phyloP scores from a whole-genome alignment of 129 eudicot species.

The Escallonia rubra region DNA sequence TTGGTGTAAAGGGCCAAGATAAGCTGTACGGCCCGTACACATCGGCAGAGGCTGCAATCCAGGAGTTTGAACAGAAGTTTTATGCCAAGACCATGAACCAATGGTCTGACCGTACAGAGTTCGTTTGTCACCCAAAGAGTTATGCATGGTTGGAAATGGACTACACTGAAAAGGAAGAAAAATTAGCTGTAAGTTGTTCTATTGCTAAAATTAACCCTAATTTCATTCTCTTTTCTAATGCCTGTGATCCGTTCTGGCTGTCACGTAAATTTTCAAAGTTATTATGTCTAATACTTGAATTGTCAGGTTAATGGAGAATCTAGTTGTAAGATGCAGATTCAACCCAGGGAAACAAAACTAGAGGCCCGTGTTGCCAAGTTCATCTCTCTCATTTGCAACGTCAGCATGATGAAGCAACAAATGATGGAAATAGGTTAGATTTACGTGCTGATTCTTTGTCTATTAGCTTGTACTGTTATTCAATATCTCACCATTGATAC shows the following conservation, averaged over 20 bases:
- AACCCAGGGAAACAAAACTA: slow-evolving; percentile 75
- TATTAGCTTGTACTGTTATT: too few relatives aligned
- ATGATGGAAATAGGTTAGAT: slow-evolving; percentile 95
- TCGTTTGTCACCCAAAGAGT: slow-evolving; percentile 51
- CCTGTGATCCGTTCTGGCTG: too few relatives aligned
- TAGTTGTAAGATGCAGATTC: slow-evolving; percentile 24
- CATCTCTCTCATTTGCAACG: slow-evolving; percentile 85
- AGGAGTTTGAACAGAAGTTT: slow-evolving; percentile 81
- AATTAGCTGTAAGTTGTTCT: slow-evolving; percentile 48
- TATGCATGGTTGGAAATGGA: slow-evolving; percentile 99
- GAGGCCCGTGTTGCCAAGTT: slow-evolving; percentile 84
- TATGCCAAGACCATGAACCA: slow-evolving; percentile 72
- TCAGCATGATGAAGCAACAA: slow-evolving; percentile 97
- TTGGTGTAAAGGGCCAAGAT: slow-evolving; percentile 89
- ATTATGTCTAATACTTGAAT: too few relatives aligned
- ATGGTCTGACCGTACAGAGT: slow-evolving; percentile 65
- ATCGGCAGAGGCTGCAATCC: slow-evolving; percentile 41
- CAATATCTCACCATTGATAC: too few relatives aligned
- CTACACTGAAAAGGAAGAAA: slow-evolving; percentile 53
- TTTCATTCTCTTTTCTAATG: background rate
- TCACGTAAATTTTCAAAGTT: too few relatives aligned
- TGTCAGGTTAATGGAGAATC: slow-evolving; percentile 37
- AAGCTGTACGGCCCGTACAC: slow-evolving; percentile 78
- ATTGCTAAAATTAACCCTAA: too few relatives aligned
- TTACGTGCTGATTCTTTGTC: background rate